Base-by-base conservation (phyloP, 495 filamentous ascomycete genomes). In the Cryomyces minteri region DNA sequence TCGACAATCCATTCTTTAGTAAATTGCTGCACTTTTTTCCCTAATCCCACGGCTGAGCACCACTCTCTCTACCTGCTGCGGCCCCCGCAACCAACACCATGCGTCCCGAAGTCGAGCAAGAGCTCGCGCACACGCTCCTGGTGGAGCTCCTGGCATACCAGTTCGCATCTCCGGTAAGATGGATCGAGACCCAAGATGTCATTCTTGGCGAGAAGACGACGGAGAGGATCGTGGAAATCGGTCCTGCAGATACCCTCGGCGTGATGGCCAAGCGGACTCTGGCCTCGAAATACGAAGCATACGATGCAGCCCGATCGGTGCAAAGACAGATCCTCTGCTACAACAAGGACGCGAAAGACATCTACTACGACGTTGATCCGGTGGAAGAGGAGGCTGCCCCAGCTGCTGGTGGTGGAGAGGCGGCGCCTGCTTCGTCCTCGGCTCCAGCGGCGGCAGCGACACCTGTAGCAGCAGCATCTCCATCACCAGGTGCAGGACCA, bases 121-220 rank as follows among this genome's bases (percentile, higher is more conserved):
- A 98, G 68, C 80, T 96, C 58, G 78, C 88, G 59, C 88, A 98
- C 66, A 98, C 88, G 52, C 74, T 98, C 65, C 78, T 98, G 56
- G 84, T 98, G 46, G 90, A 98, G 76, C 81, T 99, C 41, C 77
- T 99, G 47, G 92, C 92, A 63, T 96, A 96, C 66, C 90, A 99
- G 62, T 99, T 99, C 64, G 90, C 90, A 54, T 94, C 87, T 25
- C 90, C 90, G 31, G 90, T 99, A 48, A 78, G 90, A 76, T 99
- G 90, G 81, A 99, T 99, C 63, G 90, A 96, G 66, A 96, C 90
- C 6, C 90, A 99, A 67, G 90, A 99, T 86, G 92, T 99, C 44
- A 84, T 99, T 54, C 82, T 99, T 38, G 87, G 78, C 39, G 88
- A 96, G 61, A 88, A 94, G 65, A 78, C 77, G 39, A 93, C 90